These are phyloP conservation scores for Fraxinus sp. DNA, from an alignment of 305 asterid genomes.

Conservation along the genomic window DNA sequence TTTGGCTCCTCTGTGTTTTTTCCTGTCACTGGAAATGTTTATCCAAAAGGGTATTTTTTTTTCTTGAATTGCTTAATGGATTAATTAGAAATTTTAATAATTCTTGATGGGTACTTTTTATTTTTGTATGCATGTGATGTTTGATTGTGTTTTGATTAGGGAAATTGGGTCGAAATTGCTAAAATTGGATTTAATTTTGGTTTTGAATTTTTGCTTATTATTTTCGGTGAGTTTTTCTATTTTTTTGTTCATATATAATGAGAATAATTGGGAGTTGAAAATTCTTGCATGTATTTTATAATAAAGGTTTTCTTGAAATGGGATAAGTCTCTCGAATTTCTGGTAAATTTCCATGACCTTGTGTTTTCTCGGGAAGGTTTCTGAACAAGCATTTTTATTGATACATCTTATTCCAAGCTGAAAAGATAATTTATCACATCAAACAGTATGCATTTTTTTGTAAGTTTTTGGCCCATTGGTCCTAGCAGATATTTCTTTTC, in stretches of 20 bases:
- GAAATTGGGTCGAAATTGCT: constrained; percentile 13
- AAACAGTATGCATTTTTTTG: neutral
- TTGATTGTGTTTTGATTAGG: constrained; percentile 21
- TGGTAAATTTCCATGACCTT: neutral
- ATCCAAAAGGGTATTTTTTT: constrained; percentile 68
- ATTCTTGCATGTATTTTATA: neutral
- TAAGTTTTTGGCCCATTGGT: neutral
- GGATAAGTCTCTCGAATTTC: neutral
- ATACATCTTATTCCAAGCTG: neutral
- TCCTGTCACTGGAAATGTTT: constrained; percentile 80
- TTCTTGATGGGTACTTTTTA: neutral
- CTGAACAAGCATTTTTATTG: neutral
- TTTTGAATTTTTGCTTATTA: neutral
- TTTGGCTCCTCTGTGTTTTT: constrained; percentile 63
- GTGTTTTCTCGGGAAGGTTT: neutral
- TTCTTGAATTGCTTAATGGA: neutral
- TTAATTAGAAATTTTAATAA: constrained; percentile 2
- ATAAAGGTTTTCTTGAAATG: neutral
- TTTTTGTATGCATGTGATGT: neutral
- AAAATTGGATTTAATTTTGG: neutral
- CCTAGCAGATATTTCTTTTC: neutral
- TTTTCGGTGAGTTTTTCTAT: neutral
- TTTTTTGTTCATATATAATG: neutral
- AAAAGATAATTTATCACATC: neutral
- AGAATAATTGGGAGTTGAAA: neutral